Evolutionary conservation across 2,329 filamentous ascomycete genomes (phyloP).

Genomic region (Aspergillus aculeatus): DNA sequence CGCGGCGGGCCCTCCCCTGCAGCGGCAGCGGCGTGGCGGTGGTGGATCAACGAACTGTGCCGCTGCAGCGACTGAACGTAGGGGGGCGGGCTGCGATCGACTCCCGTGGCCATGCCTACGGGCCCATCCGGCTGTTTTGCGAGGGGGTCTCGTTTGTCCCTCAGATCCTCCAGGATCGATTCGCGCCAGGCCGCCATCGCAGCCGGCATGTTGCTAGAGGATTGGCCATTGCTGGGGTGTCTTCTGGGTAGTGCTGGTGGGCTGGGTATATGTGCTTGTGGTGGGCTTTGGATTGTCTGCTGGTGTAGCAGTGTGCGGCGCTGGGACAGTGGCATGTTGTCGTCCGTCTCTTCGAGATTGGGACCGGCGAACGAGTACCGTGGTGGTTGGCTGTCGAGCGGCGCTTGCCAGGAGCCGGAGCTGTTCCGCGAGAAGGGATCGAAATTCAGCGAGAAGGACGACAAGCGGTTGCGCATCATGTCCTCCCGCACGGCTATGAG

Average conservation of each 20-base stretch:
- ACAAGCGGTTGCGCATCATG: conserved; percentile 45
- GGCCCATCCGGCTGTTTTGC: conserved; percentile 26
- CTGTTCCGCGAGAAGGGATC: conserved; percentile 32
- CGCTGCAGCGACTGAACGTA: conserved; percentile 57
- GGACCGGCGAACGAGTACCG: conserved; percentile 21
- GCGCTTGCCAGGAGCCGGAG: conserved; percentile 27
- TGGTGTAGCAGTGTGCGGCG: conserved; percentile 62
- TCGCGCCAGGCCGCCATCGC: conserved; percentile 67
- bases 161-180: conserved; percentile 63
- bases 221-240: conserved; percentile 10
- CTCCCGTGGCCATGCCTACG: neutral
- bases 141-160: conserved; percentile 32
- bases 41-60: conserved; percentile 56
- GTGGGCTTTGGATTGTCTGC: conserved; percentile 47
- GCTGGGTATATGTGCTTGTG: conserved; percentile 51
- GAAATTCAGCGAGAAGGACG: conserved; percentile 35
- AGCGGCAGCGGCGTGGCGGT: conserved; percentile 64
- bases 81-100: conserved; percentile 53
- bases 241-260: conserved; percentile 13
- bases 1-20: conserved; percentile 76
- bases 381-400: conserved; percentile 7
- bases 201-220: conserved; percentile 43
- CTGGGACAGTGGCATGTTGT: conserved; percentile 70
- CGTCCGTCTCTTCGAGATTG: conserved; percentile 53
- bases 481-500: conserved; percentile 57